Evolutionary conservation across 768 basidiomycete species (phyloP), one percentile per base, ranked within the genome.

Genomic region (Daedalea quercina): DNA sequence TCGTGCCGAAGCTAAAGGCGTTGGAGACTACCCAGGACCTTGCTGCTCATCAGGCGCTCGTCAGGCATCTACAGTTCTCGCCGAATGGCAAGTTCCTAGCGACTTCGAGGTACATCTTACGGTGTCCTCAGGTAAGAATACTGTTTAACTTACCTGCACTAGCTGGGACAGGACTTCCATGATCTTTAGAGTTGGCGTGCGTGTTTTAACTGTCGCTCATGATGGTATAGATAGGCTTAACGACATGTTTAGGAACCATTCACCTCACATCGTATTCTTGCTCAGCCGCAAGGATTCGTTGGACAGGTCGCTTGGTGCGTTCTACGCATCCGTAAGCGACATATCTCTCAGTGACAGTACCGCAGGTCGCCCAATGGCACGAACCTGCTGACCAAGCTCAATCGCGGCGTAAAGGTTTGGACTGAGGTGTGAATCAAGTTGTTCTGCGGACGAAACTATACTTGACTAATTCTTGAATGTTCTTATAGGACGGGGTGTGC

Each of bases 111-210:
- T 83, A 59, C 46, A 69, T 35, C 15, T 42, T 13, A n/a, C 20
- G 46, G 17, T 50, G 3, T 50, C 19, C 3, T 50, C 9, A 33
- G 15, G n/a, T n/a, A 9, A 22, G 31, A 42, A 48, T 37, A 49
- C 47, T 49, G 54, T 28, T 55, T 49, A 22, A 40, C 31, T 3
- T 31, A 31, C 17, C 7, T 2, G 8, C 26, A 37, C 28, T 56
- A 84, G 84, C 60, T 88, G 85, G 85, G 85, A 87, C 62, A 70
- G 80, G 57, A 87, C 85, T 6, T 80, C 82, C 0, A 72, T 80
- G 9, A 79, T 87, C 40, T 87, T 85, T 69, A 76, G 74, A 54
- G 79, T 86, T 19, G 80, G 75, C 53, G 85, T 85, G 60, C 53
- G 78, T 63, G 28, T 25, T 31, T 9, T 50, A n/a, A 33, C 44